These are phyloP conservation scores for Pichia paraexigua DNA, from an alignment of 805 yeast genomes.

Conservation along the genomic window DNA sequence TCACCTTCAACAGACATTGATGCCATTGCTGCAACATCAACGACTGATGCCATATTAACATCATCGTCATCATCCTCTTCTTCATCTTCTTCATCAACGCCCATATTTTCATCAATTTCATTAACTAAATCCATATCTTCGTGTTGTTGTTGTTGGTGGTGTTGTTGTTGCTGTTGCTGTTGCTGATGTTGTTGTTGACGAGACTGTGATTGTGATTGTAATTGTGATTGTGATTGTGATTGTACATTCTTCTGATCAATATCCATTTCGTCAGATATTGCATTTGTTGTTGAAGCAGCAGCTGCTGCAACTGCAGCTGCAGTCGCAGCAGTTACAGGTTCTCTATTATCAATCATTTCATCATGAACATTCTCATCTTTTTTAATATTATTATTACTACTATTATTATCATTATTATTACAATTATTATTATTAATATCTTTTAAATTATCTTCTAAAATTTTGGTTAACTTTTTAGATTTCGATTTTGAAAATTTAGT, in stretches of 20 bases:
- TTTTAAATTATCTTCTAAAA: conserved; percentile 4
- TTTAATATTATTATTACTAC: too few species aligned
- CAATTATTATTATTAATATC: neutral
- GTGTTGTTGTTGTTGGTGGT: neutral
- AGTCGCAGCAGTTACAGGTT: neutral
- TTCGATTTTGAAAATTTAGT: neutral
- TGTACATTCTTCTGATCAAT: neutral
- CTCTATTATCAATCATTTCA: neutral
- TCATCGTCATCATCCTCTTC: conserved; percentile 8
- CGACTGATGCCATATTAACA: conserved; percentile 9
- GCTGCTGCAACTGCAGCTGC: neutral
- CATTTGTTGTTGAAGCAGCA: neutral
- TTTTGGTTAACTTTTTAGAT: neutral
- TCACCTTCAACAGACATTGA: conserved; percentile 11
- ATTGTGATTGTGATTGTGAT: neutral
- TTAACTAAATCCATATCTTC: neutral
- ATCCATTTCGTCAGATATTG: neutral
- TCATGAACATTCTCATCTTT: neutral
- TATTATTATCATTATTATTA: too few species aligned
- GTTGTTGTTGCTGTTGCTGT: too few species aligned
- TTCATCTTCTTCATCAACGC: neutral
- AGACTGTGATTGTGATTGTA: too few species aligned
- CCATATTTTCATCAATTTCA: neutral
- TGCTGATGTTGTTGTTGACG: neutral
- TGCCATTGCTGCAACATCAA: conserved; percentile 13